Conservation (phyloP, 352 stramenopile genomes). For the Globisporangium yorkense region DNA sequence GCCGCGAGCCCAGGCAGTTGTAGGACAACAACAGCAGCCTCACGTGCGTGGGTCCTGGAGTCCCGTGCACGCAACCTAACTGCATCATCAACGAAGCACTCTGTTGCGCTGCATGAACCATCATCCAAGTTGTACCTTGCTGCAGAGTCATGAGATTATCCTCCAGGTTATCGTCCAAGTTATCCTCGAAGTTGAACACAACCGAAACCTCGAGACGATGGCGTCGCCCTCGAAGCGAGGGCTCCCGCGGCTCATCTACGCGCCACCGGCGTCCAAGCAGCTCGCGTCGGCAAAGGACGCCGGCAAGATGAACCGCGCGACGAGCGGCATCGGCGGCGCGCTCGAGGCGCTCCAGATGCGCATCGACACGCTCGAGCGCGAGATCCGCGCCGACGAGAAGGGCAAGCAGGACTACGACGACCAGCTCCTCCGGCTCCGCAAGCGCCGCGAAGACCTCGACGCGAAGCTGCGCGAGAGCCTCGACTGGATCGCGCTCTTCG, state of each 20-base stretch:
- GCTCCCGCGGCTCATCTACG: slow-evolving; percentile 42
- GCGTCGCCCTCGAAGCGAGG: slow-evolving; percentile 10
- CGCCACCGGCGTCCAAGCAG: slow-evolving; percentile 31
- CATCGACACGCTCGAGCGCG: slow-evolving; percentile 52
- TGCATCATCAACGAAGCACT: too few species aligned
- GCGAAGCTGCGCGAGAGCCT: slow-evolving; percentile 42
- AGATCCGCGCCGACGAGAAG: slow-evolving; percentile 73
- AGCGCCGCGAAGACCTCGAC: slow-evolving; percentile 47
- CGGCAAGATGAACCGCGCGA: slow-evolving; percentile 64
- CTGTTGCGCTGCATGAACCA: too few species aligned
- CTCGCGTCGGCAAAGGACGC: slow-evolving; percentile 49
- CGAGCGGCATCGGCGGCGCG: slow-evolving; percentile 58
- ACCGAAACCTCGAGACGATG: not conserved
- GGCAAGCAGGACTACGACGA: slow-evolving; percentile 78
- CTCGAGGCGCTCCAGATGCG: slow-evolving; percentile 53
- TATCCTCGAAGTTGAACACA: too few species aligned
- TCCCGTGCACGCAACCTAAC: slow-evolving; percentile 9
- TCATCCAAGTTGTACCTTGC: too few species aligned
- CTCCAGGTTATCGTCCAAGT: too few species aligned
- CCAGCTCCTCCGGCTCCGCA: slow-evolving; percentile 54
- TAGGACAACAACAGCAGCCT: slow-evolving; percentile 2
- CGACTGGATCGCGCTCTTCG: slow-evolving; percentile 63
- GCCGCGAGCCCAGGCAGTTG: not conserved
- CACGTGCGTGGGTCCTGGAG: slow-evolving; percentile 8
- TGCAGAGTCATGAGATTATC: too few species aligned